Percentiles rank a stretch among this genome's conserved stretches.
phyloP scores from a whole-genome alignment of 108 stramenopile species.

The Skeletonema menzelii region DNA sequence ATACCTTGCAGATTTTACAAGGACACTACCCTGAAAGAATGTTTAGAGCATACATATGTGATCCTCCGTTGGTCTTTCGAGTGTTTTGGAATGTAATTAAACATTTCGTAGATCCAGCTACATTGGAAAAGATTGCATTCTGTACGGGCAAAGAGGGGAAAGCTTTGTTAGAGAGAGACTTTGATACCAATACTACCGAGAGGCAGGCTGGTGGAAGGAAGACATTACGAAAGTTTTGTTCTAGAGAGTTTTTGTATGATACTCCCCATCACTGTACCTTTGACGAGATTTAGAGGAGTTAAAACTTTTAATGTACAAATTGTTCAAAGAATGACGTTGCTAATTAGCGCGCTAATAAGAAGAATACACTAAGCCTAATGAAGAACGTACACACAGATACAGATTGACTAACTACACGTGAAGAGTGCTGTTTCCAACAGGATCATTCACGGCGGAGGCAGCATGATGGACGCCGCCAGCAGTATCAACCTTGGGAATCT shows the following conservation, averaged over 20 bases:
- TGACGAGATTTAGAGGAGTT: constrained; percentile 42
- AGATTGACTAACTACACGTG: not conserved
- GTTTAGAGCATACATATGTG: constrained; percentile 77
- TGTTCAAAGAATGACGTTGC: not conserved
- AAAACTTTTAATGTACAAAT: not conserved
- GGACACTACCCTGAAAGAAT: constrained; percentile 90
- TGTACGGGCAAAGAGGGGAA: constrained; percentile 51
- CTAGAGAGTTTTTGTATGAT: constrained; percentile 61
- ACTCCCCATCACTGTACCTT: constrained; percentile 66
- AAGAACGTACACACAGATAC: not conserved
- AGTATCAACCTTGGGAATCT: constrained; percentile 2
- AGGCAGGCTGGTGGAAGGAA: constrained; percentile 60
- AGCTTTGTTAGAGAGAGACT: constrained; percentile 49
- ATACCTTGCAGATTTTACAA: constrained; percentile 86
- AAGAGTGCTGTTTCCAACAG: not conserved
- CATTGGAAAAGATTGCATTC: constrained; percentile 88
- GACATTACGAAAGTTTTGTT: constrained; percentile 51
- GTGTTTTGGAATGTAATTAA: constrained; percentile 83
- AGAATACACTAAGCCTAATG: too few relatives aligned
- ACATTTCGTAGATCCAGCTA: constrained; percentile 86
- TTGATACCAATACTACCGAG: constrained; percentile 56
- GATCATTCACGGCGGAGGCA: constrained; percentile 6
- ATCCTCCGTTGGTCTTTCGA: constrained; percentile 84
- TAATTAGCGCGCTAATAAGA: not conserved
- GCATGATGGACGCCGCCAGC: not conserved